Evolutionary conservation across 441 rosid genomes (phyloP), one percentile per base, ranked within the genome.

Genomic region (Populus tomentosa): DNA sequence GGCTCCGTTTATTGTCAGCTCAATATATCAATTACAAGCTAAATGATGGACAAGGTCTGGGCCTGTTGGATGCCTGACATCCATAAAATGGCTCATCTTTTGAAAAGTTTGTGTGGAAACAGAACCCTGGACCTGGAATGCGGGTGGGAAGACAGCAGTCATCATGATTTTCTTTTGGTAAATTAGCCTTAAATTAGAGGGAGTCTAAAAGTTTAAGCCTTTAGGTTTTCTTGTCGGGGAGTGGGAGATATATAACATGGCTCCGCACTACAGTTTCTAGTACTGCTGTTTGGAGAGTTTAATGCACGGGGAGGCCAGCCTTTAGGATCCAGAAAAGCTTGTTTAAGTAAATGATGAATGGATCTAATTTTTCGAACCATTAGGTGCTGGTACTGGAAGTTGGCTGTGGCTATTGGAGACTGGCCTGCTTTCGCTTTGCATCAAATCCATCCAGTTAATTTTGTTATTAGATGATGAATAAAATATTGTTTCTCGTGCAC

Each of bases 1-100:
- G 26, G 26, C 38, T 36, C 46, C 62, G 14, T 78, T 72, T 35
- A 7, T 71, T 75, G 67, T 56, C 11, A 62, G 65, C 24, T 74
- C 75, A 56, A 50, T 32, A 53, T 35, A 11, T 13, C 53, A 13
- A 42, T 42, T 42, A 42, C 53, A 42, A 42, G 53, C 53, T 13
- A 13, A 0, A 13, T 46, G 56, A 38, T 38, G 42, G 42, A 13
- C 20, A 46, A 14, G 56, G 56, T 46, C 56, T 14, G 56, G 56
- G 4, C 20, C 56, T 46, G 20, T 14, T 13, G 50, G 71, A 73
- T 67, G 13, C 82, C 13, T 32, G 56, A 6, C 59, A 77, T 73
- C 70, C 66, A 23, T 28, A 46, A 50, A 20, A 24, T 16, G 42
- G 56, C 7, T 46, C 1, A 46, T 46, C 20, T 46, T 46, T 14